Evolutionary conservation across 495 filamentous ascomycete species (phyloP), one percentile per base, ranked within the genome.

Genomic region (Penicillium diatomitis): DNA sequence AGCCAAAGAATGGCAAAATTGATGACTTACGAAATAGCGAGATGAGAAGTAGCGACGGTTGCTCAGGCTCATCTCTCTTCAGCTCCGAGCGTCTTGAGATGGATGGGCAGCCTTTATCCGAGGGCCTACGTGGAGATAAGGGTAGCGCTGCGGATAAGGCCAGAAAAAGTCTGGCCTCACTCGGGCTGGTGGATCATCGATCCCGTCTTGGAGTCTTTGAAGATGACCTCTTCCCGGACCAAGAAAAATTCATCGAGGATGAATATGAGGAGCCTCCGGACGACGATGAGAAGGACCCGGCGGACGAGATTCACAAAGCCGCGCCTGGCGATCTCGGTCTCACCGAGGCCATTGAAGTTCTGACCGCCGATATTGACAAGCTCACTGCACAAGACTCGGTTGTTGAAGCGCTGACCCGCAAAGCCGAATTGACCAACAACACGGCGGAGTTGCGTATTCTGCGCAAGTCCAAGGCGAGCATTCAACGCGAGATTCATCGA

Each of bases 371-470:
- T 55, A 95, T 99, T 51, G 90, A 96, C 47, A 88, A 87, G 63
- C 76, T 97, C 34, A 76, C 76, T 4, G 80, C 88, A 0, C 94
- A 99, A 66, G 89, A 96, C 46, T 84, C 85, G 2, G 88, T 99
- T 28, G 77, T 97, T 28, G 88, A 96, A 53, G 92, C 92, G 28
- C 70, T 99, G 50, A 88, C 86, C 8, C 79, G 86, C 32, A 99
- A 97, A 66, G 94, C 94, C 0, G 94, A 99, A 59, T 73, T 99
- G 32, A 97, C 94, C 3, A 97, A 97, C 64, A 97, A 97, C 63
- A 85, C 84, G 2, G 87, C 90, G 20, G 94, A 99, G 64, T 63
- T 99, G 45, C 76, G 92, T 48, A 97, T 99, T 37, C 64, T 99
- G 32, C 81, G 86, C 34, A 99, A 99, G 63, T 96, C 90, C 3